phyloP scores from a whole-genome alignment of 495 filamentous ascomycete species.

The Talaromyces ruber region DNA sequence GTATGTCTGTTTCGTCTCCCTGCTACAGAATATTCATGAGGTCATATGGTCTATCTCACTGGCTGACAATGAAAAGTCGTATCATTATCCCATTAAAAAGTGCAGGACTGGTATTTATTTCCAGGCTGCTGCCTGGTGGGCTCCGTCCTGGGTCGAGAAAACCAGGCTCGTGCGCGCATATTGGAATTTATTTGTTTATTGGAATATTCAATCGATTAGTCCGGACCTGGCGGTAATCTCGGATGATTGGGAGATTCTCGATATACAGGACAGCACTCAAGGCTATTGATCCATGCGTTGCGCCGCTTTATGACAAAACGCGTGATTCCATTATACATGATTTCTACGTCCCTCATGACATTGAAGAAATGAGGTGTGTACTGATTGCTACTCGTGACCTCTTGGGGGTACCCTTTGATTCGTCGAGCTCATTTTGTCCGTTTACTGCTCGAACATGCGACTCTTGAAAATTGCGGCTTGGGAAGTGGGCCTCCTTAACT shows the following conservation, averaged over 20 bases:
- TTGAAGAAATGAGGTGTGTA: constrained; percentile 7
- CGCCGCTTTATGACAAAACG: neutral
- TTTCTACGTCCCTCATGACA: neutral
- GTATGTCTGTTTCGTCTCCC: constrained; percentile 1
- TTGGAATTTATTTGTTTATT: constrained; percentile 6
- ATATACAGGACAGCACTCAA: neutral
- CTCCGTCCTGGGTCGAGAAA: constrained; percentile 1
- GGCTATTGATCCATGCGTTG: neutral
- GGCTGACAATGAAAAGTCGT: neutral
- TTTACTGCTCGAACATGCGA: neutral
- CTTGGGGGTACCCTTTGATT: neutral
- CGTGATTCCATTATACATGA: neutral
- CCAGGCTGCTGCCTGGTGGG: constrained; percentile 4
- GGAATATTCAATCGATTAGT: constrained; percentile 1
- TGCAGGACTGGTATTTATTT: neutral
- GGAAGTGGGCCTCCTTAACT: neutral
- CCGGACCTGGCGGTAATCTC: neutral
- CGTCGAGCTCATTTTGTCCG: neutral
- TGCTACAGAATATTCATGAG: constrained; percentile 3
- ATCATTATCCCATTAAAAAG: neutral
- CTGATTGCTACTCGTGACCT: constrained; percentile 3
- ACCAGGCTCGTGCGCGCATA: constrained; percentile 1
- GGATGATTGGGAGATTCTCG: neutral
- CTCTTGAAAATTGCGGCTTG: neutral
- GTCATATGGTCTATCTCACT: constrained; percentile 1